A percentile compares a stretch with the other conserved stretches of the same genome.
Conservation (phyloP, 2,329 filamentous ascomycete species). For the Phaeosphaeriaceae sp. region DNA sequence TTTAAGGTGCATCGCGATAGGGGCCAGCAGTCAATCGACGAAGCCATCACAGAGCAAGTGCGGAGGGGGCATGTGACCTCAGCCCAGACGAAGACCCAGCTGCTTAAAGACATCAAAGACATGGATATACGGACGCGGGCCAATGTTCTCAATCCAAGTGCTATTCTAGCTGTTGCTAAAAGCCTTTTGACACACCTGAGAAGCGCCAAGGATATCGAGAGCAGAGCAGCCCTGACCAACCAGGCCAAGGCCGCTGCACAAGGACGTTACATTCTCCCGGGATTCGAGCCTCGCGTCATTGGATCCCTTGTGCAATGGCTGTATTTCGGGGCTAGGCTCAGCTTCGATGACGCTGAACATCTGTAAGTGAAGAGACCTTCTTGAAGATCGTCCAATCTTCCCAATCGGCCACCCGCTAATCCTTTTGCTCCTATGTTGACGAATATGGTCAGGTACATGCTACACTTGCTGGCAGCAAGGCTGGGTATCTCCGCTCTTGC, state of each 20-base stretch:
- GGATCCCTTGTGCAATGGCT: slow-evolving; percentile 27
- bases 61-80: slow-evolving; percentile 4
- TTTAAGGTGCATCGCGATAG: background rate
- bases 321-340: slow-evolving; percentile 6
- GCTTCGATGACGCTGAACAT: slow-evolving; percentile 12
- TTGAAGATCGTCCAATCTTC: background rate
- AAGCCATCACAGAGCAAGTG: slow-evolving; percentile 5
- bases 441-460: slow-evolving; percentile 5
- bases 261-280: slow-evolving; percentile 18
- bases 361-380: slow-evolving; percentile 1
- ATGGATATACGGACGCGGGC: background rate
- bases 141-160: slow-evolving; percentile 13
- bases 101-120: background rate
- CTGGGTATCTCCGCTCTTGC: slow-evolving; percentile 22
- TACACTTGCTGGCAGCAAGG: slow-evolving; percentile 18
- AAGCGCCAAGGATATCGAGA: slow-evolving; percentile 15
- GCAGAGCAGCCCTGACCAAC: slow-evolving; percentile 4
- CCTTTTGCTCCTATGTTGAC: background rate
- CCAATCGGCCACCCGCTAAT: background rate
- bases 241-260: slow-evolving; percentile 23
- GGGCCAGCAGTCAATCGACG: slow-evolving; percentile 2
- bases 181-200: slow-evolving; percentile 6
- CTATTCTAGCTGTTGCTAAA: slow-evolving; percentile 10
- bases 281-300: slow-evolving; percentile 12
- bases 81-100: background rate